These are phyloP conservation scores for Phlebiopsis gigantea DNA, from an alignment of 768 basidiomycete genomes.

Conservation along the genomic window DNA sequence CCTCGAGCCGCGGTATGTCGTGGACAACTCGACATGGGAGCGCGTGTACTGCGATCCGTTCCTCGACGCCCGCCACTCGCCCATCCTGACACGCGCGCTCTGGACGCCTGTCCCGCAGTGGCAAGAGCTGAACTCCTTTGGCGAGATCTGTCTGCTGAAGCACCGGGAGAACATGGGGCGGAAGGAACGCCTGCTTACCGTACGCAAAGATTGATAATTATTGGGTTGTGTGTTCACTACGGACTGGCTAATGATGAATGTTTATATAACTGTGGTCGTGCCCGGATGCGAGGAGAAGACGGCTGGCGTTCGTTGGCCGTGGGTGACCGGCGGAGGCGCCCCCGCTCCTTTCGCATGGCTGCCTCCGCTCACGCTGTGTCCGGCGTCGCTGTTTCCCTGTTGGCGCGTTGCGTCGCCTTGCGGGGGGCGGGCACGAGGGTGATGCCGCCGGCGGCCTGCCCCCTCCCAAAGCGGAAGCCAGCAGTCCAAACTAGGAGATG, in stretches of 20 bases:
- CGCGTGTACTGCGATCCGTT: slow-evolving; percentile 77
- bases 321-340: neutral
- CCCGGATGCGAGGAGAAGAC: neutral
- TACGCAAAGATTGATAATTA: slow-evolving; percentile 8
- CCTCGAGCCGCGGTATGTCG: slow-evolving; percentile 77
- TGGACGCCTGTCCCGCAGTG: slow-evolving; percentile 75
- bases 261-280: too few relatives aligned
- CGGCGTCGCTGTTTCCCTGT: neutral
- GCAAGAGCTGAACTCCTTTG: slow-evolving; percentile 68
- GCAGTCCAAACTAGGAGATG: neutral
- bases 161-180: slow-evolving; percentile 39
- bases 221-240: neutral
- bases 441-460: neutral
- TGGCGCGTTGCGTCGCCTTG: neutral
- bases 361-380: too few relatives aligned
- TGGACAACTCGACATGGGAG: slow-evolving; percentile 69
- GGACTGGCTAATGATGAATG: neutral
- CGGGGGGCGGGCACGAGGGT: neutral
- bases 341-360: neutral
- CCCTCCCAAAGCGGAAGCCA: neutral
- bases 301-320: neutral
- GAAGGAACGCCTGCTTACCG: slow-evolving; percentile 21
- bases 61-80: slow-evolving; percentile 75
- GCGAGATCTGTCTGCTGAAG: slow-evolving; percentile 86
- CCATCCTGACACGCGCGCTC: slow-evolving; percentile 65